Base-by-base conservation (phyloP, 2,329 filamentous ascomycete genomes). In the Pestalotiopsis sp. region DNA sequence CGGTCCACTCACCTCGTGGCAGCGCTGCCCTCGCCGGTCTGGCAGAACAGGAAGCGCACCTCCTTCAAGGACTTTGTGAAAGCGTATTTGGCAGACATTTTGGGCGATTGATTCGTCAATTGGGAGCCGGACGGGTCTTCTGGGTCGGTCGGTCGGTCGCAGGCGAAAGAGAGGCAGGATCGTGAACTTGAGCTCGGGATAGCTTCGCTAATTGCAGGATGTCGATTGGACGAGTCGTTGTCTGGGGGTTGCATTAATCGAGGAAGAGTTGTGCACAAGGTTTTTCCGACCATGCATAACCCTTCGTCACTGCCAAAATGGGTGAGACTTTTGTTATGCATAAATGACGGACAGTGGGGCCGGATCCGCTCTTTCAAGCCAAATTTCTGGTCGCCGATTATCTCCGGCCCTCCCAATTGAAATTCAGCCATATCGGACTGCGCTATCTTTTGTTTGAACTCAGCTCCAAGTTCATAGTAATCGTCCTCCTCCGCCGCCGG, bases 1-100 rank as follows among this genome's bases (percentile, higher is more conserved):
- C 31, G 36, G 57, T 7, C 20, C 17, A 82, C 87, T 78, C 86
- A 97, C 96, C 96, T 91, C 72, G 93, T 92, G 72, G 93, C 91
- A 77, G 93, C 92, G 86, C 95, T 97, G 80, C 94, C 91, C 80
- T 97, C 92, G 73, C 92, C 93, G 66, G 93, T 95, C 84, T 98
- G 95, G 87, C 96, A 98, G 85, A 98, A 95, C 77, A 97, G 88
- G 85, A 99, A 99, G 80, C 96, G 93, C 80, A 99, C 88, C 88
- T 99, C 96, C 88, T 94, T 97, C 81, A 99, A 87, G 74, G 90
- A 86, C 82, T 94, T 92, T 75, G 90, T 89, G 84, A 99, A 99
- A 76, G 91, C 93, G 85, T 97, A 98, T 87, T 96, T 97, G 83
- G 88, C 86, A 75, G 94, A 93, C 96, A 98, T 98, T 73, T 75